Conservation (phyloP, 495 filamentous ascomycete species). For the Neurospora sp. region DNA sequence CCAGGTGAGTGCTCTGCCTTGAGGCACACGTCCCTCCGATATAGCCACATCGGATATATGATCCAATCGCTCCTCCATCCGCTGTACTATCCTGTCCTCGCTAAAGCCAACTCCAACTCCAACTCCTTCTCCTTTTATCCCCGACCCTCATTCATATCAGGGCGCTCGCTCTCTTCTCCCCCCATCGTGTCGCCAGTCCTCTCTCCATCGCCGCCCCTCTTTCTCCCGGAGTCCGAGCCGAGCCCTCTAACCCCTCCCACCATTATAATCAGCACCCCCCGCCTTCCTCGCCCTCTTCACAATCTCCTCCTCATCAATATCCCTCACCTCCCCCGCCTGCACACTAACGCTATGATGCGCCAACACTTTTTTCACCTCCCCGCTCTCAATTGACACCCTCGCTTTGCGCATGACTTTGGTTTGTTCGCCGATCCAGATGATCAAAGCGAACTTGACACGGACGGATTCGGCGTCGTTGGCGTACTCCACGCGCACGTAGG, state of each 20-base stretch:
- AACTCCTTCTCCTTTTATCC: too few relatives aligned
- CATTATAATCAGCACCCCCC: constrained; percentile 51
- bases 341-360: constrained; percentile 43
- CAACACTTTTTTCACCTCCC: constrained; percentile 45
- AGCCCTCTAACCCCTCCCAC: constrained; percentile 35
- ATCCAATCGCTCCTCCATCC: too few relatives aligned
- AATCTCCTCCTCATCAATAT: constrained; percentile 45
- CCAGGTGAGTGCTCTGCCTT: too few relatives aligned
- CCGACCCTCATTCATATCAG: too few relatives aligned
- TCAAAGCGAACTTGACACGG: constrained; percentile 46
- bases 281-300: constrained; percentile 41
- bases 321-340: constrained; percentile 37
- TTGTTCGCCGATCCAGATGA: constrained; percentile 46
- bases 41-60: too few relatives aligned
- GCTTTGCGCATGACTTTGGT: constrained; percentile 52
- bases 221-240: too few relatives aligned
- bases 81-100: too few relatives aligned
- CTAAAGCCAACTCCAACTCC: too few relatives aligned
- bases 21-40: too few relatives aligned
- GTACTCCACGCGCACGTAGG: constrained; percentile 48
- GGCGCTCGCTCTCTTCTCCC: too few relatives aligned
- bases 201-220: background rate
- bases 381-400: constrained; percentile 47
- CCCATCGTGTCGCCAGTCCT: too few relatives aligned
- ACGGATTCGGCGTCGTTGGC: constrained; percentile 48